Evolutionary conservation across 2,329 filamentous ascomycete species (phyloP), one percentile per base, ranked within the genome.

Genomic region (Thelonectria discophora): DNA sequence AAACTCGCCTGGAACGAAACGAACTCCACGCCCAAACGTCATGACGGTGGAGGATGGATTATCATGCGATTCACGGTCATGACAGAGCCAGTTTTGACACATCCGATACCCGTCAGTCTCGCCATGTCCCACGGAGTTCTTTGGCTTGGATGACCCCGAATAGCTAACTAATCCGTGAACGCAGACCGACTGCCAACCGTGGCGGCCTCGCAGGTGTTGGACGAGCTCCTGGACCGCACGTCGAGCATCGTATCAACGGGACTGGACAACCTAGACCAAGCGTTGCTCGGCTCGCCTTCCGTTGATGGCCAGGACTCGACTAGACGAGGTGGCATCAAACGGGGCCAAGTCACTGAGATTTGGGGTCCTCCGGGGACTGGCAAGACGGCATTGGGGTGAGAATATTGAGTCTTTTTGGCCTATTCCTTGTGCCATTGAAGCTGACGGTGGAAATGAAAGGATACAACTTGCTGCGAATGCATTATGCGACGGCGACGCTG

Each of bases 311-410:
- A 63, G 32, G 62, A 59, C 53, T 62, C 65, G 12, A 3, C 47
- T 30, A 56, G 52, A 10, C 66, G 63, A 55, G 83, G 84, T 17
- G 93, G 93, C 4, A 81, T 97, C 49, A 84, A 84, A 62, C 86
- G 88, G 58, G 92, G 93, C 13, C 91, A 93, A 74, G 83, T 97
- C 43, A 91, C 91, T 3, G 94, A 98, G 76, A 80, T 97, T 51
- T 97, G 92, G 85, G 94, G 94, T 0, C 93, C 94, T 11, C 90
- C 92, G 9, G 94, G 93, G 2, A 86, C 86, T 24, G 94, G 94
- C 30, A 97, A 97, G 81, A 97, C 93, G 4, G 84, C 90, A 12
- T 80, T 97, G 69, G 91, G 89, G 91, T 94, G 82, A 78, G 86
- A 48, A 48, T 10, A 20, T 17, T 34, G 24, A 43, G 15, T 48